These are phyloP conservation scores for Keqinozyma sinolaborantium DNA, from an alignment of 1,139 yeast genomes.

Conservation along the genomic window DNA sequence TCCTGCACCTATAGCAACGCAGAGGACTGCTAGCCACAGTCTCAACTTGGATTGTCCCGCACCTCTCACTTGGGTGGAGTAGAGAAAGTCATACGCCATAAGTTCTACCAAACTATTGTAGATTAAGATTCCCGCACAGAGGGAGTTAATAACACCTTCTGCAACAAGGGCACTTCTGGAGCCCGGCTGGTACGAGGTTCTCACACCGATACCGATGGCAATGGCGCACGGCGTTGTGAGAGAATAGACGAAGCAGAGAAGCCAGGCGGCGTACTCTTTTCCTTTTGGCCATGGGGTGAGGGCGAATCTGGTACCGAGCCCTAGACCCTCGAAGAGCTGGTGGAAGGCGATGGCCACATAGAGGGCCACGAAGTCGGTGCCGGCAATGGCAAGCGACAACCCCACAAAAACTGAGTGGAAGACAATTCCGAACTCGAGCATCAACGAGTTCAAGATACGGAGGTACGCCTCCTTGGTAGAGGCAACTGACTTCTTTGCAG, in stretches of 20 bases:
- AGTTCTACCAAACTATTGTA: constrained; percentile 38
- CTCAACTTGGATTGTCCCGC: constrained; percentile 12
- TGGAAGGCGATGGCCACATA: constrained; percentile 36
- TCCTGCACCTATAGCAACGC: constrained; percentile 31
- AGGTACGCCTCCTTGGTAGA: constrained; percentile 10
- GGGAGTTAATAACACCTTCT: constrained; percentile 33
- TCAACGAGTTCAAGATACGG: constrained; percentile 22
- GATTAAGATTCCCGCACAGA: constrained; percentile 38
- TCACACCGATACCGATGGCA: constrained; percentile 35
- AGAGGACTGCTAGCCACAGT: constrained; percentile 21
- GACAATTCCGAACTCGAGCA: constrained; percentile 37
- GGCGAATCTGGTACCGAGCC: constrained; percentile 38
- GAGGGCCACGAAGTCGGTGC: constrained; percentile 30
- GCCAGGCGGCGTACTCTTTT: constrained; percentile 30
- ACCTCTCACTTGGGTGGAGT: constrained; percentile 23
- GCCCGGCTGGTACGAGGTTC: constrained; percentile 30
- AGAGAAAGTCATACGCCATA: constrained; percentile 37
- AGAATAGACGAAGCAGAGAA: constrained; percentile 26
- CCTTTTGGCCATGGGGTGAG: constrained; percentile 31
- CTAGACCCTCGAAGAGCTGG: constrained; percentile 40
- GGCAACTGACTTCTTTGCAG: too few relatives aligned
- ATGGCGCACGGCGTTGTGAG: constrained; percentile 35
- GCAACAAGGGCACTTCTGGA: constrained; percentile 30
- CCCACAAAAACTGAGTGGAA: constrained; percentile 41
- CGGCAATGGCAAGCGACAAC: constrained; percentile 36